These are phyloP conservation scores for Nematodospora valgi DNA, from an alignment of 805 yeast genomes.

Conservation along the genomic window DNA sequence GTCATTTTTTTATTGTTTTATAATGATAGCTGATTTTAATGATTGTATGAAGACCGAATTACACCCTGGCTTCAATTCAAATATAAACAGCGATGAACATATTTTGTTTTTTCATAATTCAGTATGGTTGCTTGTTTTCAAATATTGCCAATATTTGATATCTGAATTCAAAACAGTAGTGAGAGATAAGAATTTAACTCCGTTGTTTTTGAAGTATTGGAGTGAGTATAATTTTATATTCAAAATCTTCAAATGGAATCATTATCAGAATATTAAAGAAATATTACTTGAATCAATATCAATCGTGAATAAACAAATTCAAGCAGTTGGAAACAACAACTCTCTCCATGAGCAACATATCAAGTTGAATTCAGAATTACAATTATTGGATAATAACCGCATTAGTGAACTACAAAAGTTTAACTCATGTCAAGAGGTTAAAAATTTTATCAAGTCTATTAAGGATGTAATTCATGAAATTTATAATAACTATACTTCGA, in stretches of 20 bases:
- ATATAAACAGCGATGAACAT: slow-evolving; percentile 7
- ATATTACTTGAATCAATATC: slow-evolving; percentile 14
- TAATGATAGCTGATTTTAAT: slow-evolving; percentile 17
- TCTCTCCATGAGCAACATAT: slow-evolving; percentile 3
- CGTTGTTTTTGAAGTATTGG: slow-evolving; percentile 10
- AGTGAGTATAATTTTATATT: slow-evolving; percentile 17
- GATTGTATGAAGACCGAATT: slow-evolving; percentile 10
- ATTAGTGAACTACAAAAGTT: slow-evolving; percentile 2
- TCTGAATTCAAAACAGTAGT: slow-evolving; percentile 12
- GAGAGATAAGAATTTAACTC: background rate
- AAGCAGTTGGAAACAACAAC: slow-evolving; percentile 6
- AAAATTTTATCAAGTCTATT: too few species aligned
- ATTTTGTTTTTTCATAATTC: slow-evolving; percentile 13
- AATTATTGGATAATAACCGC: slow-evolving; percentile 3
- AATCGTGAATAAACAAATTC: slow-evolving; percentile 14
- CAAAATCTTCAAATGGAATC: slow-evolving; percentile 15
- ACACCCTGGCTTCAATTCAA: slow-evolving; percentile 24
- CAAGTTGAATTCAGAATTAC: slow-evolving; percentile 4
- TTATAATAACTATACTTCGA: background rate
- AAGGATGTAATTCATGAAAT: too few species aligned
- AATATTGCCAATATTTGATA: slow-evolving; percentile 13
- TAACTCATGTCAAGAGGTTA: too few species aligned
- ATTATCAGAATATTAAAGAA: slow-evolving; percentile 15
- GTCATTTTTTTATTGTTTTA: slow-evolving; percentile 19
- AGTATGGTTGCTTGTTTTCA: slow-evolving; percentile 18